Evolutionary conservation across 164 flowering plant species (phyloP), one percentile per base, ranked within the genome.

Genomic region (Stephania cephalantha): DNA sequence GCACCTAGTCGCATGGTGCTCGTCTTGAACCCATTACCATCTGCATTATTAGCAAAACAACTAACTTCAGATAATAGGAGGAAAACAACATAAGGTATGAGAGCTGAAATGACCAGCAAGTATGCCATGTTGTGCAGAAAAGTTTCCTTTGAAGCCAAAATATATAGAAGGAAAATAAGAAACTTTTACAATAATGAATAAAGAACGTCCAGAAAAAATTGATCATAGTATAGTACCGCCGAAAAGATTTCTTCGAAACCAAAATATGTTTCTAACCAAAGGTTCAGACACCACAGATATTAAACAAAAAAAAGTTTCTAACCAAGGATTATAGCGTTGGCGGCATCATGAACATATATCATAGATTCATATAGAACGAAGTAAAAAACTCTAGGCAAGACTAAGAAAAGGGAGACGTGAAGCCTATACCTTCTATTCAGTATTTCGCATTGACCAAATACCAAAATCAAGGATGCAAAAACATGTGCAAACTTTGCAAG

Each of bases 1-100:
- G 97, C 95, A 70, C 98, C 98, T 30, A 94, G 77, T 42, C 98
- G 83, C 97, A 94, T 94, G 78, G 98, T 94, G 84, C 98, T 94
- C 77, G 98, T 94, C 88, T 94, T 94, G 85, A 94, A 94, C 95
- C 98, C 78, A 76, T 76, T 76, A 65, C 78, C 78, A 76, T 76
- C 78, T 76, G 71, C 74, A 50, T 65, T 30, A 73, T 64, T 7
- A 8, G 73, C 18, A 77, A 64, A 13, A 25, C 66, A 12, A 68
- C 53, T 6, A 8, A 63, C 63, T 29, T 46, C 7, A 69, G 25
- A 75, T 53, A 75, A 30, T 7, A 42, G 10, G 76, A 48, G n/a
- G 58, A n/a, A 78, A 50, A 48, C 3, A 44, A 29, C 29, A n/a
- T 46, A 64, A 35, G 68, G 17, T 8, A 48, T 22, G n/a, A 12